A percentile compares a stretch with the other conserved stretches of the same genome.
Evolutionary conservation across 2,329 filamentous ascomycete genomes (phyloP).

Genomic region (Colletotrichum sp.): DNA sequence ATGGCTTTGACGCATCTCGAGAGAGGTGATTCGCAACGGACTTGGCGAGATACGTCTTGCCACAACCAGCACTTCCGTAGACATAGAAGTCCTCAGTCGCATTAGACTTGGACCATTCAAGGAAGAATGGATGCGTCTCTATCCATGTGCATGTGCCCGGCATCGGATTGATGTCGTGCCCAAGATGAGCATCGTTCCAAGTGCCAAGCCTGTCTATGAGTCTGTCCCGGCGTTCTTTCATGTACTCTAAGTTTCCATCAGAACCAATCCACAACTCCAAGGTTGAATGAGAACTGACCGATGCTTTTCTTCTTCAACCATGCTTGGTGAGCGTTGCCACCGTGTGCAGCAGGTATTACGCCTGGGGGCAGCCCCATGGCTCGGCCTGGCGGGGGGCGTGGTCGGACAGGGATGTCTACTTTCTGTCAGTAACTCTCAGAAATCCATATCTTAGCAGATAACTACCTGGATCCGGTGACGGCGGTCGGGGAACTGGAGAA

Average conservation of each 20-base stretch:
- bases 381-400: not conserved
- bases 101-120: slow-evolving; percentile 19
- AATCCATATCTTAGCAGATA: not conserved
- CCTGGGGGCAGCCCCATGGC: not conserved
- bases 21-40: slow-evolving; percentile 22
- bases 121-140: slow-evolving; percentile 11
- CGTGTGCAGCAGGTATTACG: not conserved
- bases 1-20: not conserved
- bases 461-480: not conserved
- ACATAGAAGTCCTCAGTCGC: slow-evolving; percentile 17
- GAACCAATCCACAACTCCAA: not conserved
- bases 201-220: not conserved
- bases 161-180: not conserved
- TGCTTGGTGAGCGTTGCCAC: not conserved
- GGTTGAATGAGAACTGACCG: not conserved
- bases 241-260: not conserved
- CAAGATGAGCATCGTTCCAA: slow-evolving; percentile 4
- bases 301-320: not conserved
- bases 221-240: not conserved
- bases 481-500: not conserved
- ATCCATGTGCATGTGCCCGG: slow-evolving; percentile 26
- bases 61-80: slow-evolving; percentile 19
- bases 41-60: slow-evolving; percentile 27
- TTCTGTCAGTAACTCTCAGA: not conserved
- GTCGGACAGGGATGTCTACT: not conserved